phyloP scores from a whole-genome alignment of 2,329 filamentous ascomycete genomes.

The Claviceps digitariae region DNA sequence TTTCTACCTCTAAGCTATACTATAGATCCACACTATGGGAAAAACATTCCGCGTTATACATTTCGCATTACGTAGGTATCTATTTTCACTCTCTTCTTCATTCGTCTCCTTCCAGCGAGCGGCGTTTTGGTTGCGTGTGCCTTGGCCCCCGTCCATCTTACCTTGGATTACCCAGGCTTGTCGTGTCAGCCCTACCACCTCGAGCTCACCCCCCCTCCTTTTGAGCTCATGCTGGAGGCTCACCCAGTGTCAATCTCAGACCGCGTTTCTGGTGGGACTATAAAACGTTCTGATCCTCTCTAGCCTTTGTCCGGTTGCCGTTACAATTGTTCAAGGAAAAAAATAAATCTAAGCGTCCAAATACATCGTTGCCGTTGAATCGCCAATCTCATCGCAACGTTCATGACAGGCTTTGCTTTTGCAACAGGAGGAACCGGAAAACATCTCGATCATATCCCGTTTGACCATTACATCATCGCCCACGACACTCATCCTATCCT shows the following conservation, averaged over 20 bases:
- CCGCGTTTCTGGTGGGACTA: neutral
- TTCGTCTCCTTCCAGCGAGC: neutral
- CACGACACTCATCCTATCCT: neutral
- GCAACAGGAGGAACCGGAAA: neutral
- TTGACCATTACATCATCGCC: neutral
- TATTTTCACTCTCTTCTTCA: neutral
- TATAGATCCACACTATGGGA: slow-evolving; percentile 4
- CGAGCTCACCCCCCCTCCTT: neutral
- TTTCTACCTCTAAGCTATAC: too few species aligned
- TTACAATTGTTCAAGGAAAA: neutral
- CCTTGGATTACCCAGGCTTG: neutral
- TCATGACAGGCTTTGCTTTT: neutral
- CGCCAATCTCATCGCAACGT: neutral
- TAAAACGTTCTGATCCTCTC: neutral
- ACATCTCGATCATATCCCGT: neutral
- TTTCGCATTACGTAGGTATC: neutral
- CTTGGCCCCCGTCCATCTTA: neutral
- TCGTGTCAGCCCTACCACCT: slow-evolving; percentile 4
- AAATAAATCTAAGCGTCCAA: neutral
- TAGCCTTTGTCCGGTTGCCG: neutral
- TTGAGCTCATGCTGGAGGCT: neutral
- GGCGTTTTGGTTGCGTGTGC: neutral
- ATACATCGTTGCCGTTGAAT: neutral
- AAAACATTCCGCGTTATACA: neutral
- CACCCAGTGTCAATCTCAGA: neutral